Evolutionary conservation across 116 monocot genomes (phyloP).

Genomic region (Cymodocea nodosa): DNA sequence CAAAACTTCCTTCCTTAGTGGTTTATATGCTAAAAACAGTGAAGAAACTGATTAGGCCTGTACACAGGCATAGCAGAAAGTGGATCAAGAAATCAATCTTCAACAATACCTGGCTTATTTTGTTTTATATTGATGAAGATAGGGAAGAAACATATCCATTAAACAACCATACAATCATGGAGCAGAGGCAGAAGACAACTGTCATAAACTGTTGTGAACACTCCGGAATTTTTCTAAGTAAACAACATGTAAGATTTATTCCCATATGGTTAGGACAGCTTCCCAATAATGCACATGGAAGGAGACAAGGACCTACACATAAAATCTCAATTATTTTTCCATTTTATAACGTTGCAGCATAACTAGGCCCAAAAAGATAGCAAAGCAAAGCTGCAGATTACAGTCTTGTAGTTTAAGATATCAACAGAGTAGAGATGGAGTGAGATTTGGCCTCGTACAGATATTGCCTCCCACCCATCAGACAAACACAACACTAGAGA

Average conservation of each 20-base stretch:
- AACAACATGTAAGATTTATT: no score
- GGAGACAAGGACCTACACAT: no score
- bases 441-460: background rate
- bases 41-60: background rate
- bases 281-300: no score
- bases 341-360: background rate
- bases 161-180: no score
- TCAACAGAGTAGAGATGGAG: background rate
- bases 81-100: no score
- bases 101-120: background rate
- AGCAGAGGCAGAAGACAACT: no score
- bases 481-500: background rate
- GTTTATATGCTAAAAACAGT: no score
- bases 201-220: no score
- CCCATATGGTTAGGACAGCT: no score
- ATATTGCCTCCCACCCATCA: background rate
- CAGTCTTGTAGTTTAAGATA: background rate
- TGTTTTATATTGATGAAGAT: background rate
- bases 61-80: background rate
- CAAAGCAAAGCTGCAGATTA: constrained; percentile 1
- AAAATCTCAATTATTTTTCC: background rate
- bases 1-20: no score
- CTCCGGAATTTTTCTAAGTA: no score
- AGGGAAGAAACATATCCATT: background rate
- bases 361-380: background rate